These are phyloP conservation scores for Mucor saturninus DNA, from an alignment of 371 early-diverging fungal species.

Conservation along the genomic window DNA sequence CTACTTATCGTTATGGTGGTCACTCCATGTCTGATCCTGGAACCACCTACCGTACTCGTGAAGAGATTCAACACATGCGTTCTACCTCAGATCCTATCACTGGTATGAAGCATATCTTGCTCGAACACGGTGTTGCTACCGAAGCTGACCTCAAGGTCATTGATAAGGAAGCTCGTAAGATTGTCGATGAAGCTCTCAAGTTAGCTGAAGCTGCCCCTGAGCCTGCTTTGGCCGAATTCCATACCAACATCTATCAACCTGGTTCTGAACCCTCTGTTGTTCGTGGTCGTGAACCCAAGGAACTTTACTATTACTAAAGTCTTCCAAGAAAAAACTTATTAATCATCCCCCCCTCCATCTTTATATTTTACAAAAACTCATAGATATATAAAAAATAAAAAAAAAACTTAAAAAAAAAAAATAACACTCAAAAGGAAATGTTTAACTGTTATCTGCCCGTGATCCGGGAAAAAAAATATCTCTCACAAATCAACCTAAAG, in stretches of 20 bases:
- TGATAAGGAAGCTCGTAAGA: constrained; percentile 87
- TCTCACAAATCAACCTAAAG: background rate
- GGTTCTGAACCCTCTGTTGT: constrained; percentile 75
- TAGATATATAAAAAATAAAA: background rate
- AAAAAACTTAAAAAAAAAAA: background rate
- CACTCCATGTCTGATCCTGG: constrained; percentile 99
- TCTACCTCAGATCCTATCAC: constrained; percentile 93
- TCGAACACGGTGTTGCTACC: constrained; percentile 71
- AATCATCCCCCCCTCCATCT: background rate
- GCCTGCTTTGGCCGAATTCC: constrained; percentile 78
- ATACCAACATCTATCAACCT: constrained; percentile 82
- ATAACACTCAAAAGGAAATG: background rate
- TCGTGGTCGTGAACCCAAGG: constrained; percentile 83
- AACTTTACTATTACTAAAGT: constrained; percentile 53
- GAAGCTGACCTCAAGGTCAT: constrained; percentile 93
- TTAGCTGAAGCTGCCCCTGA: constrained; percentile 87
- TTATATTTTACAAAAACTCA: background rate
- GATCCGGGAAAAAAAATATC: background rate
- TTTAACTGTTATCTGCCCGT: background rate
- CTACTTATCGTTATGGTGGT: constrained; percentile 98
- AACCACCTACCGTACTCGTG: constrained; percentile 97
- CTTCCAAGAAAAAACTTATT: background rate
- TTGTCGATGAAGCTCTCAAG: constrained; percentile 86
- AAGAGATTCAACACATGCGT: constrained; percentile 97
- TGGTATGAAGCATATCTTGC: constrained; percentile 81